These are phyloP conservation scores for Tripterygium wilfordii DNA, from an alignment of 177 flowering plant species.

Conservation along the genomic window DNA sequence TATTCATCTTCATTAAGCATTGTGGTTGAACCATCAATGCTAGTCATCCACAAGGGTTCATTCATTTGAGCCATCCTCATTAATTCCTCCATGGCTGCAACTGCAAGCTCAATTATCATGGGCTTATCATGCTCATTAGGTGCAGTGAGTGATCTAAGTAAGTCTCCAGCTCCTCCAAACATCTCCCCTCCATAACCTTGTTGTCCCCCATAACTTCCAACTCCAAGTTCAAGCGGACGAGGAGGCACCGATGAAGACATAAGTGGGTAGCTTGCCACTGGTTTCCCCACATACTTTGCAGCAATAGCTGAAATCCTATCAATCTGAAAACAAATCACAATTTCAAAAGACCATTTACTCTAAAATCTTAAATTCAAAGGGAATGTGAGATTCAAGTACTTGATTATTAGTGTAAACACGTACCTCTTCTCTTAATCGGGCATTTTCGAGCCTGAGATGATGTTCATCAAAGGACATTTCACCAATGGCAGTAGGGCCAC, in stretches of 20 bases:
- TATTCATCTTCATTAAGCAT: constrained; percentile 76
- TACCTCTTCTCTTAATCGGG: constrained; percentile 55
- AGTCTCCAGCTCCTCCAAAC: constrained; percentile 33
- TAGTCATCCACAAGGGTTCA: constrained; percentile 78
- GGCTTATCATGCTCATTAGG: constrained; percentile 48
- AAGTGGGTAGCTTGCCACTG: constrained; percentile 34
- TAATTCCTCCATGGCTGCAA: constrained; percentile 96
- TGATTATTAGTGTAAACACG: too few relatives aligned
- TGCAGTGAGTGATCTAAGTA: constrained; percentile 26
- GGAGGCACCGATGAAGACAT: constrained; percentile 25
- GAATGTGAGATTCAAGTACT: too few relatives aligned
- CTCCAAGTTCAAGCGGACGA: constrained; percentile 31
- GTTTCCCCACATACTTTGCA: constrained; percentile 49
- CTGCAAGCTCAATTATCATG: constrained; percentile 83
- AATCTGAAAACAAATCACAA: too few relatives aligned
- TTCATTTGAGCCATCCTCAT: constrained; percentile 74
- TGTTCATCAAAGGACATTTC: constrained; percentile 61
- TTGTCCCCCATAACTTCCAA: constrained; percentile 19
- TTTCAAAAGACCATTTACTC: too few relatives aligned
- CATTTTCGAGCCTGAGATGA: constrained; percentile 46
- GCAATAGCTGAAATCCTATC: constrained; percentile 45
- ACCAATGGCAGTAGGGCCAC: constrained; percentile 53
- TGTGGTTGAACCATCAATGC: constrained; percentile 30
- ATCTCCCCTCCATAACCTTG: constrained; percentile 31
- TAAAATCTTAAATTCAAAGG: too few relatives aligned